Percentiles rank a stretch among this genome's conserved stretches.
These are phyloP conservation scores for Eucommia ulmoides DNA, from an alignment of 257 asterid genomes.

Conservation along the genomic window DNA sequence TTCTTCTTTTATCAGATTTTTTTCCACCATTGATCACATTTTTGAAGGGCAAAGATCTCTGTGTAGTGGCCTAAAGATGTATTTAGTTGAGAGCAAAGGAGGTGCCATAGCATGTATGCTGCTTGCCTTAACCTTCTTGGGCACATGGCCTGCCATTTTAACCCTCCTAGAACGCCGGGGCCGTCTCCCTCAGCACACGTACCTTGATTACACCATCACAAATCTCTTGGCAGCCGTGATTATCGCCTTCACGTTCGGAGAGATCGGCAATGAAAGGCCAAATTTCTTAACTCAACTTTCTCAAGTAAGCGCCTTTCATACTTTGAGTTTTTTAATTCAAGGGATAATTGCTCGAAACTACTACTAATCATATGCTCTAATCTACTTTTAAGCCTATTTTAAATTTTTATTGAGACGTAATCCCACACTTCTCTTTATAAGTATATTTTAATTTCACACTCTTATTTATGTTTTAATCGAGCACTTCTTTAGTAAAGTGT, in stretches of 20 bases:
- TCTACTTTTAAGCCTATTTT: neutral
- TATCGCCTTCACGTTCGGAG: constrained; percentile 83
- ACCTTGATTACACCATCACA: constrained; percentile 80
- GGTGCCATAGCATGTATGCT: constrained; percentile 94
- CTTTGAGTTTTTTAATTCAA: no score
- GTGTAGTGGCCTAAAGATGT: constrained; percentile 38
- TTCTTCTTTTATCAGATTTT: constrained; percentile 21
- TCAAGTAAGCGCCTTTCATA: constrained; percentile 34
- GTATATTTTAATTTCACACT: neutral
- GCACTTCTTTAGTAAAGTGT: no score
- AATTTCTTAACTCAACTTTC: constrained; percentile 61
- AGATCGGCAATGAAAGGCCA: constrained; percentile 55
- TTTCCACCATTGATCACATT: constrained; percentile 15
- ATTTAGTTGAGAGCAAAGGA: constrained; percentile 84
- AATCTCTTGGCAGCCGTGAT: constrained; percentile 81
- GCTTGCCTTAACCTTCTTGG: constrained; percentile 57
- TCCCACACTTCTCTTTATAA: neutral
- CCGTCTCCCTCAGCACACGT: constrained; percentile 92
- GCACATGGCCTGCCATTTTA: constrained; percentile 93
- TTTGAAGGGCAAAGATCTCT: constrained; percentile 10
- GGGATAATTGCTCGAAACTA: no score
- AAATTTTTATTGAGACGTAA: no score
- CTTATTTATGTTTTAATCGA: neutral
- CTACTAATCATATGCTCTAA: no score
- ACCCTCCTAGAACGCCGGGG: constrained; percentile 86